A percentile compares a stretch with the other conserved stretches of the same genome.
Evolutionary conservation across 257 asterid species (phyloP).

Genomic region (Verbena officinalis): DNA sequence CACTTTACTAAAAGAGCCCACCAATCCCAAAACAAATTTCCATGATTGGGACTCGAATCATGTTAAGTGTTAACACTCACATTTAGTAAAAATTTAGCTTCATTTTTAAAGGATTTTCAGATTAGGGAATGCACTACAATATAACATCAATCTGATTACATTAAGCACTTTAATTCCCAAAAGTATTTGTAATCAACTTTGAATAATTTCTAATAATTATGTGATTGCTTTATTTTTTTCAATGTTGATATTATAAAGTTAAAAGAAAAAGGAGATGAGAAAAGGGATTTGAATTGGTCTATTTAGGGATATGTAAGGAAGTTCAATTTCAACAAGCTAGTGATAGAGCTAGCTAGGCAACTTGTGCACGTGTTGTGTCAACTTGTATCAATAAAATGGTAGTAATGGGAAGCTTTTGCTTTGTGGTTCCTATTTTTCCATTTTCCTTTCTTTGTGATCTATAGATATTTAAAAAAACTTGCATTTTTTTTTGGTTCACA

Average conservation of each 20-base stretch:
- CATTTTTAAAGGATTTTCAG: too few relatives aligned
- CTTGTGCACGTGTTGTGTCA: slow-evolving; percentile 31
- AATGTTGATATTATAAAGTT: background rate
- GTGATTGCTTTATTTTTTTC: too few relatives aligned
- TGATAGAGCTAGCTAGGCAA: background rate
- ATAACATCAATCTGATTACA: too few relatives aligned
- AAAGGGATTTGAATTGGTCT: background rate
- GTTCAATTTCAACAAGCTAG: background rate
- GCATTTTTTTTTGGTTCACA: too few relatives aligned
- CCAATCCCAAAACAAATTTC: background rate
- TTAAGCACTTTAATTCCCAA: too few relatives aligned
- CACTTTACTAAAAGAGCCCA: background rate
- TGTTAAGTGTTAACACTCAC: too few relatives aligned
- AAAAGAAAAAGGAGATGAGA: background rate
- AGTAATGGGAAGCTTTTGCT: slow-evolving; percentile 9
- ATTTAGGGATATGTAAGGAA: background rate
- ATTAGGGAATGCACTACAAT: too few relatives aligned
- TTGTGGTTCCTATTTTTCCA: slow-evolving; percentile 4
- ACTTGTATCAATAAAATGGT: slow-evolving; percentile 14
- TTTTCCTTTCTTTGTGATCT: background rate
- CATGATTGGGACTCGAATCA: too few relatives aligned
- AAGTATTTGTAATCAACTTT: too few relatives aligned
- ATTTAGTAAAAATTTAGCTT: too few relatives aligned
- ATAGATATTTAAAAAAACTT: background rate
- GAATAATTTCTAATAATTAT: too few relatives aligned